Percentiles rank a stretch among this genome's conserved stretches.
Evolutionary conservation across 2,329 filamentous ascomycete species (phyloP).

Genomic region (Microcyclospora tardicrescens): DNA sequence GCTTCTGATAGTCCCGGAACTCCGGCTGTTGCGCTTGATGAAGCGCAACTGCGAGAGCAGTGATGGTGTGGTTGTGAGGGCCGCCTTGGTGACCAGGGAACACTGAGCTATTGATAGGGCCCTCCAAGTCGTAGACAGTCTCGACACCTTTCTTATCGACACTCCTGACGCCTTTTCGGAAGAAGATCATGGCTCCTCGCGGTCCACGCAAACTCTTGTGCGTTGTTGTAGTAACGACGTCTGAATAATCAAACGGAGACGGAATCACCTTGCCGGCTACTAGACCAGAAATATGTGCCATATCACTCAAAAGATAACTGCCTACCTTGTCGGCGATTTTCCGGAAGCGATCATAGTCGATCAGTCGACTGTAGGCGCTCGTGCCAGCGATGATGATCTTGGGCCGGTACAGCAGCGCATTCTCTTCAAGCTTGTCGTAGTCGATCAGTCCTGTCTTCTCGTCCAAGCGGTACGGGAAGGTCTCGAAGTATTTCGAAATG

Average conservation of each 20-base stretch:
- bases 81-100: constrained; percentile 98
- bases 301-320: constrained; percentile 77
- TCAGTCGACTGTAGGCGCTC: constrained; percentile 88
- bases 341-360: constrained; percentile 88
- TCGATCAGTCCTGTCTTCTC: constrained; percentile 87
- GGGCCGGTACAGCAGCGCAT: constrained; percentile 78
- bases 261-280: constrained; percentile 85
- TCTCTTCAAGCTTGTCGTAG: constrained; percentile 80
- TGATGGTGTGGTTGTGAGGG: constrained; percentile 98
- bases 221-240: constrained; percentile 94
- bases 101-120: constrained; percentile 87
- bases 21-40: constrained; percentile 84
- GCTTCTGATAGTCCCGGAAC: constrained; percentile 84
- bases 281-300: constrained; percentile 93
- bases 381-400: constrained; percentile 93
- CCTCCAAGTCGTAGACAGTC: constrained; percentile 78
- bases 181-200: constrained; percentile 96
- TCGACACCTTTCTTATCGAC: constrained; percentile 77
- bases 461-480: constrained; percentile 83
- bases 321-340: constrained; percentile 82
- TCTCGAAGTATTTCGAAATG: constrained; percentile 98
- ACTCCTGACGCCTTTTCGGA: constrained; percentile 77
- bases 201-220: constrained; percentile 96
- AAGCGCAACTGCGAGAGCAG: constrained; percentile 81
- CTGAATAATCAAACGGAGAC: constrained; percentile 75